Base-by-base conservation (phyloP, 2,329 filamentous ascomycete species). In the Graphium sp. region DNA sequence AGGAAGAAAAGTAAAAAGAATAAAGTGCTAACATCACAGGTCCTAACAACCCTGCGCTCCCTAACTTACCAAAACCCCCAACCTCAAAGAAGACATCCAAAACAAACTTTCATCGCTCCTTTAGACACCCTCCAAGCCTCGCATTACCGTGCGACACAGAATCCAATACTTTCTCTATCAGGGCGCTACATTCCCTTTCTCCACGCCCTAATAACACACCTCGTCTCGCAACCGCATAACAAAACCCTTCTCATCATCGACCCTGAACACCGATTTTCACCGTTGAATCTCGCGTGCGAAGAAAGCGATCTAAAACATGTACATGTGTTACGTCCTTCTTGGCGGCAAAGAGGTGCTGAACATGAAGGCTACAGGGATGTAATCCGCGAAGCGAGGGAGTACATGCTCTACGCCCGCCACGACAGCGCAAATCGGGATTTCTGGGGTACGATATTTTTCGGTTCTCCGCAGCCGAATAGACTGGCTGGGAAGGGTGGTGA, bases 401-500 rank as follows among this genome's bases (percentile, higher is more conserved):
- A 56, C 40, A 63, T 70, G 51, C 45, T 70, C 5, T 71, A 72
- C 42, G 52, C 54, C 31, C 30, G 7, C 35, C 52, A 18, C 52
- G 41, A 39, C 21, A 67, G 60, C 35, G 49, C 51, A 5, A 44
- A 39, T 16, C 55, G 66, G 4, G 53, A 58, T 34, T 68, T 60
- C 57, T 72, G 67, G 66, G 66, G 67, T n/a, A 66, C 62, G 2
- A 38, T 72, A 16, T 56, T 71, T 5, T 38, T 70, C 22, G 62
- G 61, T 7, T 55, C 54, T 1, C 37, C 43, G 17, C 45, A 45
- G 5, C 45, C 46, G 2, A 48, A 51, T 13, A 40, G 50, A 28
- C 34, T 50, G 23, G 39, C 43, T 7, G 28, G 37, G n/a, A n/a
- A n/a, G n/a, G n/a, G n/a, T n/a, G n/a, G n/a, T n/a, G n/a, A n/a